These are phyloP conservation scores for Beauveria australis DNA, from an alignment of 2,329 filamentous ascomycete genomes.

Conservation along the genomic window DNA sequence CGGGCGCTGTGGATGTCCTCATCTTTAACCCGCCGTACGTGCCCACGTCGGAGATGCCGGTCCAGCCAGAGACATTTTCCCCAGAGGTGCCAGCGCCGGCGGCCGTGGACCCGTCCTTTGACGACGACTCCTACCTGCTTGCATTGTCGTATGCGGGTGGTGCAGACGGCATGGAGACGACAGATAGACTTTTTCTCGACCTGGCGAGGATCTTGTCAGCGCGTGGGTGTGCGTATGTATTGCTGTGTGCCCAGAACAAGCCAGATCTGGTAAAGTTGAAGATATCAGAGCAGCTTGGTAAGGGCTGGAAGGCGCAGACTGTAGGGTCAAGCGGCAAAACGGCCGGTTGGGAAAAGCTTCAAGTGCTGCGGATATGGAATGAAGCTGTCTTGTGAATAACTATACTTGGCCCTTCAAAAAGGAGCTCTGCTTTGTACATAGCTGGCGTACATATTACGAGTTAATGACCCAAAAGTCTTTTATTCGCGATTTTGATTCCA, in stretches of 20 bases:
- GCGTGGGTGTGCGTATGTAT: conserved; percentile 75
- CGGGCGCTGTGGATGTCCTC: conserved; percentile 63
- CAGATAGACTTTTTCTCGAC: conserved; percentile 64
- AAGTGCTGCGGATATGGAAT: conserved; percentile 80
- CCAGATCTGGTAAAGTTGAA: conserved; percentile 63
- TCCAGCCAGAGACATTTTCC: conserved; percentile 28
- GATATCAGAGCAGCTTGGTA: conserved; percentile 43
- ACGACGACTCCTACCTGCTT: conserved; percentile 75
- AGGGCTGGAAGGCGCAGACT: conserved; percentile 63
- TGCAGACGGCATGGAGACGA: conserved; percentile 87
- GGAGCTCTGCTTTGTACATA: background rate
- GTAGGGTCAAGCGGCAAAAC: conserved; percentile 78
- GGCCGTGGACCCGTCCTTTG: conserved; percentile 45
- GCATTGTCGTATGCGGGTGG: conserved; percentile 86
- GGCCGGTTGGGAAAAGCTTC: conserved; percentile 90
- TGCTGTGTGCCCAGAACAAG: conserved; percentile 86
- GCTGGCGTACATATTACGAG: conserved; percentile 1
- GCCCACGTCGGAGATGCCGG: conserved; percentile 68
- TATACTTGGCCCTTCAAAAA: background rate
- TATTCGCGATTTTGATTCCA: background rate
- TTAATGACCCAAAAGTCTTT: background rate
- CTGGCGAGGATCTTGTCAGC: conserved; percentile 56
- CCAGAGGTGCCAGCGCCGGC: conserved; percentile 19
- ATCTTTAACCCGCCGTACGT: conserved; percentile 98
- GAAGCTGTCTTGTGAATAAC: conserved; percentile 18